Percentiles rank a stretch among this genome's conserved stretches.
Evolutionary conservation across 1,284 basidiomycete species (phyloP).

Genomic region (Cryptococcus maquisensis): DNA sequence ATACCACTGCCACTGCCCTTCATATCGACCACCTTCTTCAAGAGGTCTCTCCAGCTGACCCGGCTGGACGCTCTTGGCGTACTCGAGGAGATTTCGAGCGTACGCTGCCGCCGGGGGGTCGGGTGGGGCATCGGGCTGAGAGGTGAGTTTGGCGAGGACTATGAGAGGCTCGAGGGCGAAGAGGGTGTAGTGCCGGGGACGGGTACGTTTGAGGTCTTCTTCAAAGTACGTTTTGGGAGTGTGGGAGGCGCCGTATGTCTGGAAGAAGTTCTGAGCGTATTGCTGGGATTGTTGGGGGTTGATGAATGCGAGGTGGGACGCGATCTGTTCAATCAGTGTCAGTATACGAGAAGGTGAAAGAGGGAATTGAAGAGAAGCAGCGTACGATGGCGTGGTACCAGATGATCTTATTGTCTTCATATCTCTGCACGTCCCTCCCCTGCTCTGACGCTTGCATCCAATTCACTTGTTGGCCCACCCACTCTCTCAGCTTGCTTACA

Average conservation of each 20-base stretch:
- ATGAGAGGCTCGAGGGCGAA: constrained; percentile 34
- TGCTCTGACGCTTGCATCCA: constrained; percentile 30
- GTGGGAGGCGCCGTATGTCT: constrained; percentile 2
- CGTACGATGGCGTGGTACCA: constrained; percentile 38
- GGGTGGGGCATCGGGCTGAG: neutral
- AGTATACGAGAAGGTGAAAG: neutral
- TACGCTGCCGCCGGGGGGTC: constrained; percentile 6
- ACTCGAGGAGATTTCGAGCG: constrained; percentile 17
- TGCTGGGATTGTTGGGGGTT: constrained; percentile 6
- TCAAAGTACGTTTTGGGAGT: constrained; percentile 19
- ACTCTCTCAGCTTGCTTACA: constrained; percentile 9
- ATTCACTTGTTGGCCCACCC: constrained; percentile 25
- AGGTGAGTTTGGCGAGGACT: constrained; percentile 20
- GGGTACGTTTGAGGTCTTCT: constrained; percentile 20
- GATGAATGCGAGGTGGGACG: constrained; percentile 22
- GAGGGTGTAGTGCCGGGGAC: constrained; percentile 30
- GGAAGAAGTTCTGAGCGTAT: constrained; percentile 10
- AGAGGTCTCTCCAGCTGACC: constrained; percentile 23
- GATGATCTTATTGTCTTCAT: constrained; percentile 26
- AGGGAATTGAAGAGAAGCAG: neutral
- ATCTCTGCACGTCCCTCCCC: constrained; percentile 18
- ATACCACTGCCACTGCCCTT: constrained; percentile 25
- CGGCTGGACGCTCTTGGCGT: constrained; percentile 14
- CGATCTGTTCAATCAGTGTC: constrained; percentile 11
- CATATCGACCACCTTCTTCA: constrained; percentile 24